Evolutionary conservation across 352 stramenopile species (phyloP), one percentile per base, ranked within the genome.

Genomic region (Phytophthora sp.): DNA sequence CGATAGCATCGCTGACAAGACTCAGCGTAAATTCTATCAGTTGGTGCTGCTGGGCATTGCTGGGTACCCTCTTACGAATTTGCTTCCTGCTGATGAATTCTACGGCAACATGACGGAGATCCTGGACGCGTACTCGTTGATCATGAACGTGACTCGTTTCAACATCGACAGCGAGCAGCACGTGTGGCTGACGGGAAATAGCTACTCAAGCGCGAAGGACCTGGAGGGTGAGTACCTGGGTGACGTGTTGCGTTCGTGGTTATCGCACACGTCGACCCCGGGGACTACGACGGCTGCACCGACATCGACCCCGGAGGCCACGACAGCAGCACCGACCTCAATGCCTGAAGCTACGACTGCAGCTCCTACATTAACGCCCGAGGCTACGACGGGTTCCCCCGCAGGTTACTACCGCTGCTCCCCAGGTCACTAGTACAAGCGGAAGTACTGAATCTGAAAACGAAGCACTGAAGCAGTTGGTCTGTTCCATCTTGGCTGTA

Each of bases 21-120:
- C 63, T 5, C 76, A 82, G 62, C 72, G 76, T 24, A 64, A 78
- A n/a, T n/a, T n/a, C n/a, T n/a, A n/a, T n/a, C n/a, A n/a, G n/a
- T n/a, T n/a, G n/a, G n/a, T n/a, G n/a, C 24, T 62, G 15, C 20
- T 76, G n/a, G 72, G 72, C 6, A 65, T 85, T 23, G 31, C 69
- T 5, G 50, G 54, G 0, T 85, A 68, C 31, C 76, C 72, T 23
- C 82, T 85, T 64, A 54, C 51, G 11, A 58, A 60, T 18, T 50
- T 72, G 15, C 64, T 80, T 41, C 68, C 62, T 8, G 39, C 32
- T 4, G 53, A 72, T 0, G 56, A 75, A 35, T 85, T 82, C 30
- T 80, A 69, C 63, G 51, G 35, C 15, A 66, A 69, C 37, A 49
- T 76, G 49, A 66, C 46, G 28, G 55, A 62, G 26, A 78, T 84